A percentile compares a stretch with the other conserved stretches of the same genome.
These are phyloP conservation scores for Cicer cuneatum DNA, from an alignment of 306 rosid genomes.

Conservation along the genomic window DNA sequence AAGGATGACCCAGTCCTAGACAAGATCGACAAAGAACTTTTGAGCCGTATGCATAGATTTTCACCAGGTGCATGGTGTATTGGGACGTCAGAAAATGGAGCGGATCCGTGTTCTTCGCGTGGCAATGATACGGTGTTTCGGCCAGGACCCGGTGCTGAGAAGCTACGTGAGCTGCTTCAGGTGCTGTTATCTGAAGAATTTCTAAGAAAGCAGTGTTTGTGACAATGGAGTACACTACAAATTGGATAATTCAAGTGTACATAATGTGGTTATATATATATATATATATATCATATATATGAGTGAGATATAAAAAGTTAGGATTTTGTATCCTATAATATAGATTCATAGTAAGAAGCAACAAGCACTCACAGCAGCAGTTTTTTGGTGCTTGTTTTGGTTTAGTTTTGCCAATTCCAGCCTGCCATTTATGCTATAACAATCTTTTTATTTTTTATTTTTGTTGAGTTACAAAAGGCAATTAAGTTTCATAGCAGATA, in stretches of 20 bases:
- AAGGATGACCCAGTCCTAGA: slow-evolving; percentile 79
- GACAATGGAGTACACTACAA: slow-evolving; percentile 45
- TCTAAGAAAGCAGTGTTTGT: slow-evolving; percentile 68
- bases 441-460: slow-evolving; percentile 19
- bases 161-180: slow-evolving; percentile 67
- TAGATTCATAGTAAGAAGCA: slow-evolving; percentile 44
- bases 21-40: slow-evolving; percentile 86
- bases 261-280: slow-evolving; percentile 56
- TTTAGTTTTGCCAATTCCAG: slow-evolving; percentile 13
- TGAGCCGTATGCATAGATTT: slow-evolving; percentile 70
- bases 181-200: slow-evolving; percentile 68
- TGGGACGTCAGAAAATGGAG: slow-evolving; percentile 63
- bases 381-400: slow-evolving; percentile 45
- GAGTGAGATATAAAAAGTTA: slow-evolving; percentile 51
- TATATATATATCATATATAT: slow-evolving; percentile 5
- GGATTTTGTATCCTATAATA: slow-evolving; percentile 47
- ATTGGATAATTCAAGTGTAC: slow-evolving; percentile 59
- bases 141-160: slow-evolving; percentile 83
- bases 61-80: slow-evolving; percentile 91
- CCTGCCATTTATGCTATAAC: slow-evolving; percentile 42
- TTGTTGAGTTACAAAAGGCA: slow-evolving; percentile 38
- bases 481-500: slow-evolving; percentile 15
- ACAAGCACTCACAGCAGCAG: slow-evolving; percentile 45
- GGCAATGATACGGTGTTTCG: slow-evolving; percentile 72
- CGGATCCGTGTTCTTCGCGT: slow-evolving; percentile 77